Evolutionary conservation across 257 asterid species (phyloP).

Genomic region (Cruciata laevipes): DNA sequence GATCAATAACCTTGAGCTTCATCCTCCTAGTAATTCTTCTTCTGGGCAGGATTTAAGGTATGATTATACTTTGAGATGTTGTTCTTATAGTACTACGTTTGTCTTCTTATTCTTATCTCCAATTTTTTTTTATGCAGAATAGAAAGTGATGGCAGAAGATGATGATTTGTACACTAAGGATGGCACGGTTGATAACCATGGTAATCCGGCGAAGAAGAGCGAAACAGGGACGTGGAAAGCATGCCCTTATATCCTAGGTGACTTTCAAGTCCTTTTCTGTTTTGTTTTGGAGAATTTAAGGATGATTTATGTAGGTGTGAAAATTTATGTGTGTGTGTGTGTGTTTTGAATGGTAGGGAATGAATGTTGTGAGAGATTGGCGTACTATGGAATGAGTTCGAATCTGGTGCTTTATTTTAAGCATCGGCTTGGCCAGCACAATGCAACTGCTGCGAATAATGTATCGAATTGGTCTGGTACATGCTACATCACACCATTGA

Average conservation of each 20-base stretch:
- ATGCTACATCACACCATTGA: constrained; percentile 56
- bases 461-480: constrained; percentile 71
- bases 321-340: neutral
- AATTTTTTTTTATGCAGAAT: neutral
- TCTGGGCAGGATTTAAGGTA: neutral
- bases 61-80: neutral
- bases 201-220: constrained; percentile 57
- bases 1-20: neutral
- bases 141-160: constrained; percentile 28
- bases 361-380: constrained; percentile 65
- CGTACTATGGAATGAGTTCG: constrained; percentile 71
- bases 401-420: constrained; percentile 47
- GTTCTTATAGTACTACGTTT: neutral
- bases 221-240: constrained; percentile 79
- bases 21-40: neutral
- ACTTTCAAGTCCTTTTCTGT: neutral
- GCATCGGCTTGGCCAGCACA: constrained; percentile 46
- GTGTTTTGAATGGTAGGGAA: constrained; percentile 27
- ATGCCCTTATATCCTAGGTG: constrained; percentile 68
- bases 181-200: constrained; percentile 58
- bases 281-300: neutral
- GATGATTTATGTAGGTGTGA: neutral
- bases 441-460: constrained; percentile 47
- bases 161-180: constrained; percentile 61
- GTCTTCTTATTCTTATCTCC: neutral